A percentile compares a stretch with the other conserved stretches of the same genome.
Conservation (phyloP, 129 eudicot genomes). For the Arctium minus region DNA sequence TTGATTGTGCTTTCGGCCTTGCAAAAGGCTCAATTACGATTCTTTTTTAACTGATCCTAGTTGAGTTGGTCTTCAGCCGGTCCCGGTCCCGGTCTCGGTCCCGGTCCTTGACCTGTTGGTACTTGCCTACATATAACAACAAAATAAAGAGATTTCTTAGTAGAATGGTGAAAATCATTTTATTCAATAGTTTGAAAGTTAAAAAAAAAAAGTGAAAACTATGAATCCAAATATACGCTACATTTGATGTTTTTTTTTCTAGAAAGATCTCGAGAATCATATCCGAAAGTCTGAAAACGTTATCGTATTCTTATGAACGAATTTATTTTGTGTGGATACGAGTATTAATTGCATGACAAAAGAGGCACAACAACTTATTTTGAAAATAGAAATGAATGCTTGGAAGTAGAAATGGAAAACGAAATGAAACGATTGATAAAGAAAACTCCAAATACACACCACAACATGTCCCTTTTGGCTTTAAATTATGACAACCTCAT, state of each 20-base stretch:
- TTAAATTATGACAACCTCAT: conserved; percentile 38
- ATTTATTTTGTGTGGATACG: background rate
- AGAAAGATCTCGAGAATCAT: background rate
- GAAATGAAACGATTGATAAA: conserved; percentile 28
- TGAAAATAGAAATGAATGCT: conserved; percentile 23
- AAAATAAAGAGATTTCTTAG: background rate
- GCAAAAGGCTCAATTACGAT: background rate
- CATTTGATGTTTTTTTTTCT: background rate
- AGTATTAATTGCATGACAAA: conserved; percentile 22
- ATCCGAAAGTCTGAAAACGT: background rate
- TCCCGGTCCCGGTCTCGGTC: background rate
- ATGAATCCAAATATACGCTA: background rate
- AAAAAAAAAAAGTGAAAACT: background rate
- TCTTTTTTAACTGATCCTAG: background rate
- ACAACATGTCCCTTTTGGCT: conserved; percentile 25
- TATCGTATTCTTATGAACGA: background rate
- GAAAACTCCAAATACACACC: conserved; percentile 33
- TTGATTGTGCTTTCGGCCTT: background rate
- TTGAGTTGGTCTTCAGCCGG: background rate
- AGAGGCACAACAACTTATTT: conserved; percentile 15
- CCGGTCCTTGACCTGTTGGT: background rate
- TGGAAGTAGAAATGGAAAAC: conserved; percentile 21
- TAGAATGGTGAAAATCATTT: background rate
- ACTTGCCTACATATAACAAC: background rate
- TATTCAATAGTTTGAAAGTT: background rate